Evolutionary conservation across 129 eudicot genomes (phyloP).

Genomic region (Flaveria linearis): DNA sequence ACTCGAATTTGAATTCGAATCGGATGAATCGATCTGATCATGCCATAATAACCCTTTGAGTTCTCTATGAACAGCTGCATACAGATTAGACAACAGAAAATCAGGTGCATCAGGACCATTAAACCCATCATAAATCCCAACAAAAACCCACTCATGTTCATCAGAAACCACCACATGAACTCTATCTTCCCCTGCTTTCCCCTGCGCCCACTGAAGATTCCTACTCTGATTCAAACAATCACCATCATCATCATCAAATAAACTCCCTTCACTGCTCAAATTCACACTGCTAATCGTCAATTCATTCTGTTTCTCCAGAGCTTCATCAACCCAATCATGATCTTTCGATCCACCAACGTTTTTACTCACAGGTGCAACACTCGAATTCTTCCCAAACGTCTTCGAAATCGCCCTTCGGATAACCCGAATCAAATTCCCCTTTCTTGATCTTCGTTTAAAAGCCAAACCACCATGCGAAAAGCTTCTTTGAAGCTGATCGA

Average conservation of each 20-base stretch:
- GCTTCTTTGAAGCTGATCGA: conserved; percentile 55
- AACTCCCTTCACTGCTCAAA: conserved; percentile 65
- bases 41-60: conserved; percentile 88
- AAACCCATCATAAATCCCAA: conserved; percentile 96
- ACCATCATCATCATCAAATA: conserved; percentile 55
- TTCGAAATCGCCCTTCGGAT: conserved; percentile 58
- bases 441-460: conserved; percentile 42
- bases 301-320: conserved; percentile 60
- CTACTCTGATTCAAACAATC: conserved; percentile 43
- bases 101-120: conserved; percentile 99
- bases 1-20: background rate
- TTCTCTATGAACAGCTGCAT: conserved; percentile 80
- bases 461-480: conserved; percentile 64
- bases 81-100: conserved; percentile 72
- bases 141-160: conserved; percentile 94
- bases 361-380: conserved; percentile 61
- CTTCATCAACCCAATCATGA: conserved; percentile 59
- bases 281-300: conserved; percentile 57
- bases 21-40: conserved; percentile 48
- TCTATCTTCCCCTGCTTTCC: conserved; percentile 98
- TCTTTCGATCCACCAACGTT: conserved; percentile 49
- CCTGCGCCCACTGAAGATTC: conserved; percentile 99
- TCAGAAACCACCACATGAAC: conserved; percentile 95
- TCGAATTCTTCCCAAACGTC: conserved; percentile 68
- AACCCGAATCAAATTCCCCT: conserved; percentile 54